These are phyloP conservation scores for Penicillium diatomitis DNA, from an alignment of 495 filamentous ascomycete genomes.

Conservation along the genomic window DNA sequence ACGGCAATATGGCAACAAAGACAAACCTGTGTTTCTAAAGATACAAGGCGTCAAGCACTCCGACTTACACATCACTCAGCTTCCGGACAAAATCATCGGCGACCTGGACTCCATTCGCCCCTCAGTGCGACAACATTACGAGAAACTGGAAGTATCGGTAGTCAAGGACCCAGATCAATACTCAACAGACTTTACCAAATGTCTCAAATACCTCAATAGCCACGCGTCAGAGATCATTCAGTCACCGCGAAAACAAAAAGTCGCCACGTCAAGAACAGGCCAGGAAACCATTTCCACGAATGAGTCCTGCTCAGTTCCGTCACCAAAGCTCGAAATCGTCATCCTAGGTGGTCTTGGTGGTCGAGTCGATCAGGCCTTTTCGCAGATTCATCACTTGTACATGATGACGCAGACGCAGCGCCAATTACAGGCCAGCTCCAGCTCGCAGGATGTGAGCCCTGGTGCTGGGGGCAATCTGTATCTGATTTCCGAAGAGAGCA, in stretches of 20 bases:
- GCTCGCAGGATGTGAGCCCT: background rate
- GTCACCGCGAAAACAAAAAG: conserved; percentile 6
- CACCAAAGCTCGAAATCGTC: conserved; percentile 41
- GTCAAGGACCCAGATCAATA: conserved; percentile 67
- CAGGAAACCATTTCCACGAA: background rate
- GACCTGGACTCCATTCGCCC: conserved; percentile 77
- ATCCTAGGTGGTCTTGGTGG: conserved; percentile 80
- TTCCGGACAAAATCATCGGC: conserved; percentile 67
- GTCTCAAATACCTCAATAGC: conserved; percentile 52
- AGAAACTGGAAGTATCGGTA: conserved; percentile 41
- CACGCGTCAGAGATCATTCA: conserved; percentile 22
- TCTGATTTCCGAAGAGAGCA: conserved; percentile 65
- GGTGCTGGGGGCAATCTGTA: conserved; percentile 41
- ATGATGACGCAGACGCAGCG: conserved; percentile 23
- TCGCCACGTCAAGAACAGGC: background rate
- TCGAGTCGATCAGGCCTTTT: conserved; percentile 84
- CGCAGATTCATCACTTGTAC: conserved; percentile 73
- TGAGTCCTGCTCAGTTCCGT: background rate
- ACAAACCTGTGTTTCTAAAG: no score
- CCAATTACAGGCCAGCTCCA: background rate
- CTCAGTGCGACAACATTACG: conserved; percentile 51
- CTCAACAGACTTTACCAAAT: conserved; percentile 75
- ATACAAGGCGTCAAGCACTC: no score
- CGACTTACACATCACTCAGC: conserved; percentile 9
- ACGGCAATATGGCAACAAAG: no score